Conservation (phyloP, 768 basidiomycete species). For the Lentinus tigrinus region DNA sequence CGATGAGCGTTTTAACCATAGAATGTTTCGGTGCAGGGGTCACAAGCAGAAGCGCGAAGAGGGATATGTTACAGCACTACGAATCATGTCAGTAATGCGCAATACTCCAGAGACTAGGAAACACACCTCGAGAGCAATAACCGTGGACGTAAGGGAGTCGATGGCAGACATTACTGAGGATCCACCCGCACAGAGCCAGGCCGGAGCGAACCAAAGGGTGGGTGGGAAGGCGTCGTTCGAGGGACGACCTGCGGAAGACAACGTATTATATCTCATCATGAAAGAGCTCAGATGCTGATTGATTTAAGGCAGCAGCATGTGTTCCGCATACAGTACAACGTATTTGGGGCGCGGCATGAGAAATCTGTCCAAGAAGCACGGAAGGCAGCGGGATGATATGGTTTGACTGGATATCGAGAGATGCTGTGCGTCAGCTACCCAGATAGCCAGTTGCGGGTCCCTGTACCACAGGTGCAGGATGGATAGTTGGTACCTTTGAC, state of each 20-base stretch:
- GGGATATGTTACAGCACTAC: constrained; percentile 12
- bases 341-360: constrained; percentile 1
- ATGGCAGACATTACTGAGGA: neutral
- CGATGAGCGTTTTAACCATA: constrained; percentile 21
- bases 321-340: neutral
- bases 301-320: neutral
- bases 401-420: constrained; percentile 1
- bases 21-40: constrained; percentile 24
- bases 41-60: constrained; percentile 12
- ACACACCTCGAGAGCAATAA: constrained; percentile 23
- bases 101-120: neutral
- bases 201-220: neutral
- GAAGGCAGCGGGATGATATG: constrained; percentile 6
- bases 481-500: neutral
- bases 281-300: neutral
- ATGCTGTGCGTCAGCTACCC: neutral
- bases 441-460: neutral
- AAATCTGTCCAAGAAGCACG: constrained; percentile 11
- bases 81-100: neutral
- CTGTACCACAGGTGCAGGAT: neutral
- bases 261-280: neutral
- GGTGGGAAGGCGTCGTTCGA: neutral
- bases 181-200: neutral
- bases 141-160: constrained; percentile 8
- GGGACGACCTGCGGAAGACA: neutral